Evolutionary conservation across 2,329 filamentous ascomycete species (phyloP).

Genomic region (Ceratocystis colombiana): DNA sequence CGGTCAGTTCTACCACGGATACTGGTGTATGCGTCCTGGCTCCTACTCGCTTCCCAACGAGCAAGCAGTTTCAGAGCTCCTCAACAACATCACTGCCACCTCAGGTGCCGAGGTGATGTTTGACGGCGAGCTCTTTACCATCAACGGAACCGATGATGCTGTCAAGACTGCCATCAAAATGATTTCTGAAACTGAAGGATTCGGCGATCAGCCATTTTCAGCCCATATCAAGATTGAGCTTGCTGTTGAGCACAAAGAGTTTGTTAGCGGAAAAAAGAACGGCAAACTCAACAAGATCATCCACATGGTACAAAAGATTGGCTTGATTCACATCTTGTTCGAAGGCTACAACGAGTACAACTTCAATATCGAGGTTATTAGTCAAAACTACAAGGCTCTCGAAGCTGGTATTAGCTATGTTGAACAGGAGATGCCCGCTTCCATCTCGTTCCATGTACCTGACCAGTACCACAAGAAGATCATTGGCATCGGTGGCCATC

Average conservation of each 20-base stretch:
- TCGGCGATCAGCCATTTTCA: conserved; percentile 76
- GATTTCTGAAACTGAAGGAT: conserved; percentile 82
- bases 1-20: conserved; percentile 94
- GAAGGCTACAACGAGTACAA: conserved; percentile 99
- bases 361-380: conserved; percentile 97
- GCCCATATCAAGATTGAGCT: conserved; percentile 98
- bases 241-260: conserved; percentile 98
- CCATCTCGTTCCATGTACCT: conserved; percentile 97
- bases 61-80: conserved; percentile 43
- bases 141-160: conserved; percentile 91
- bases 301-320: conserved; percentile 74
- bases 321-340: conserved; percentile 97
- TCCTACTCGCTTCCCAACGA: conserved; percentile 20
- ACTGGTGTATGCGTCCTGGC: conserved; percentile 58
- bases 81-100: conserved; percentile 91
- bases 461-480: conserved; percentile 99
- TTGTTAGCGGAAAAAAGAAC: conserved; percentile 98
- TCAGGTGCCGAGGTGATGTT: conserved; percentile 92
- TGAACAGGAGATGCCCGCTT: conserved; percentile 97
- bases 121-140: conserved; percentile 84
- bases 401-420: conserved; percentile 87
- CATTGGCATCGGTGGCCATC: conserved; percentile 94
- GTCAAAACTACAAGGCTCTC: conserved; percentile 82
- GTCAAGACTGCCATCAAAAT: conserved; percentile 93
- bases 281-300: conserved; percentile 98